A percentile compares a stretch with the other conserved stretches of the same genome.
These are phyloP conservation scores for Drosera spatulata DNA, from an alignment of 179 eudicot species.

Conservation along the genomic window DNA sequence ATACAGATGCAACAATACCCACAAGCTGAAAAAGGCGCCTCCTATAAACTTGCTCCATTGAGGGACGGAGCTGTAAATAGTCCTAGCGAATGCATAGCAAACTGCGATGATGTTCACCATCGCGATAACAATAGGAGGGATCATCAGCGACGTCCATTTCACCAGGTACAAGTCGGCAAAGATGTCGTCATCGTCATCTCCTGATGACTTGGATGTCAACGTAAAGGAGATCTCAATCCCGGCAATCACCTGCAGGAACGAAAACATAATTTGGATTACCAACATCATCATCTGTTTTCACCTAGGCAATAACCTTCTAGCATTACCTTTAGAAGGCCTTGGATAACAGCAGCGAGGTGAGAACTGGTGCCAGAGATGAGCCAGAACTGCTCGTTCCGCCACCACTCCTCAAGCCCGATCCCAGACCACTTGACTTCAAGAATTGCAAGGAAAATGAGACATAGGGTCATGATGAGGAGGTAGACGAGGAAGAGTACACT, in stretches of 20 bases:
- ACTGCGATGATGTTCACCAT: conserved; percentile 42
- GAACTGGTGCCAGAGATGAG: conserved; percentile 52
- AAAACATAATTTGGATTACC: not conserved
- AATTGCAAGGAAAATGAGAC: conserved; percentile 38
- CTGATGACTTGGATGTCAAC: conserved; percentile 33
- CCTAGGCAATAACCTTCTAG: too few species aligned
- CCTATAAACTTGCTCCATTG: conserved; percentile 50
- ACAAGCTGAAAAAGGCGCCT: conserved; percentile 45
- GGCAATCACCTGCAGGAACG: conserved; percentile 10
- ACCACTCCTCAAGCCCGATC: conserved; percentile 48
- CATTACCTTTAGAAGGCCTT: conserved; percentile 43
- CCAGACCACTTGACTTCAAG: conserved; percentile 59
- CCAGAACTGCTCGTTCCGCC: conserved; percentile 68
- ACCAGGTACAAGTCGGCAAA: conserved; percentile 46
- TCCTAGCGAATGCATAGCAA: conserved; percentile 31
- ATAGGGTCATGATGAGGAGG: conserved; percentile 30
- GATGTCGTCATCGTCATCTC: conserved; percentile 37
- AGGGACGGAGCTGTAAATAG: conserved; percentile 20
- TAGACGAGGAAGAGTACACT: conserved; percentile 28
- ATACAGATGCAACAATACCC: conserved; percentile 57
- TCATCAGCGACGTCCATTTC: conserved; percentile 54
- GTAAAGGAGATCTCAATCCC: conserved; percentile 59
- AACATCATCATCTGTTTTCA: too few species aligned
- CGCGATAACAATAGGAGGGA: conserved; percentile 52
- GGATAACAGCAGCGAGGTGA: conserved; percentile 47